Conservation (phyloP, 257 asterid genomes). For the Haberlea rhodopensis region DNA sequence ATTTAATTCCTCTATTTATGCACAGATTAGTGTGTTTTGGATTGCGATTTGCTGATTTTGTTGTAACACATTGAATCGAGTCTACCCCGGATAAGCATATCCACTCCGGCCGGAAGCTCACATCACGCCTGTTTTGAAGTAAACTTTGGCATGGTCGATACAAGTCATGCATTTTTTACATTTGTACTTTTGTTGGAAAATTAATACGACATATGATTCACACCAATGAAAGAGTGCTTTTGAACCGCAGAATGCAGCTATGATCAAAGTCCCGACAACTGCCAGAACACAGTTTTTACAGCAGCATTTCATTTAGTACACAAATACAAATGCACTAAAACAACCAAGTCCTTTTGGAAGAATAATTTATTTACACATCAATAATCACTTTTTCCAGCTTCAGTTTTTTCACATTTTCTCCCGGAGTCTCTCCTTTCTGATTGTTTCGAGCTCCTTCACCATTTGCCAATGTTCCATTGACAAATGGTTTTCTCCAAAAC, state of each 20-base stretch:
- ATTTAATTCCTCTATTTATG: background rate
- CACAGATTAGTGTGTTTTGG: background rate
- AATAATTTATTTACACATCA: constrained; percentile 18
- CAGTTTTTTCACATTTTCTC: constrained; percentile 25
- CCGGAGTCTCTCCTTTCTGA: constrained; percentile 58
- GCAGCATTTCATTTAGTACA: constrained; percentile 17
- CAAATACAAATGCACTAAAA: constrained; percentile 3
- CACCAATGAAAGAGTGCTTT: no score
- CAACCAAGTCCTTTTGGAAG: background rate
- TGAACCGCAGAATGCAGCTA: background rate
- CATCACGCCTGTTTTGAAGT: background rate
- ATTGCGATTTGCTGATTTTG: background rate
- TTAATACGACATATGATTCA: no score
- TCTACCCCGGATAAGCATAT: no score
- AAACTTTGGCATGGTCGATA: background rate
- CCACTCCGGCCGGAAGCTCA: no score
- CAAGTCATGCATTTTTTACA: no score
- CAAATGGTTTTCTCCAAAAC: constrained; percentile 72
- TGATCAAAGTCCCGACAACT: background rate
- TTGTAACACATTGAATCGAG: no score
- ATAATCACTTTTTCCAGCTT: background rate
- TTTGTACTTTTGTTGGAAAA: no score
- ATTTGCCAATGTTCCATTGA: constrained; percentile 82
- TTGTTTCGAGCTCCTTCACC: constrained; percentile 81
- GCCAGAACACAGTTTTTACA: background rate